These are phyloP conservation scores for Chaetomium cochliodes DNA, from an alignment of 495 filamentous ascomycete genomes.

Conservation along the genomic window DNA sequence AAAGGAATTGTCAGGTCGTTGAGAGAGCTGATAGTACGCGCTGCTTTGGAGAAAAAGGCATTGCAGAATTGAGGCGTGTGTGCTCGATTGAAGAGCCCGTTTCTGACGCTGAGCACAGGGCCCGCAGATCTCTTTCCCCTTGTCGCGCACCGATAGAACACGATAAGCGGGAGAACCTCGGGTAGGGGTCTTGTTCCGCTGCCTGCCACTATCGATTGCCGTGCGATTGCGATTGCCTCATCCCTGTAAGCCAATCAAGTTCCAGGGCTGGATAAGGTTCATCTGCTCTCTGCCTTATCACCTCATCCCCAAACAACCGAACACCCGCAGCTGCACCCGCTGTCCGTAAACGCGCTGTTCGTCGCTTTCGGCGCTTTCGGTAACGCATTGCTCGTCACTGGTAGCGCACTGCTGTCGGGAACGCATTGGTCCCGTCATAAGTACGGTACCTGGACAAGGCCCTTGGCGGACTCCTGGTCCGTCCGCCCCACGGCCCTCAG, in stretches of 20 bases:
- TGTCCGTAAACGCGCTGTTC: no score
- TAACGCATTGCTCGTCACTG: no score
- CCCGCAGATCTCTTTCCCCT: conserved; percentile 33
- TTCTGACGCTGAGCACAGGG: conserved; percentile 21
- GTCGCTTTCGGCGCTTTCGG: no score
- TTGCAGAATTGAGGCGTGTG: conserved; percentile 6
- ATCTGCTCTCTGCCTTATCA: no score
- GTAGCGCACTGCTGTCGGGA: no score
- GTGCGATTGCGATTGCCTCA: not conserved
- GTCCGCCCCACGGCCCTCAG: no score
- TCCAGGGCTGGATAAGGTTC: not conserved
- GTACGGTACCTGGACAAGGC: no score
- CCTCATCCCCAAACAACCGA: no score
- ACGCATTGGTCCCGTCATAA: no score
- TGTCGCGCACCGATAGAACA: conserved; percentile 24
- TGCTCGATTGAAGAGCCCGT: conserved; percentile 5
- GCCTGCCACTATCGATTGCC: no score
- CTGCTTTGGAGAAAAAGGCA: conserved; percentile 6
- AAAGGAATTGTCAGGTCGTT: not conserved
- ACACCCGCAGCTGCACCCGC: no score
- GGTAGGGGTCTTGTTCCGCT: not conserved
- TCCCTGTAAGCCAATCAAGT: not conserved
- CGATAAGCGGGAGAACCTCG: conserved; percentile 38
- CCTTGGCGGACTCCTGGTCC: no score
- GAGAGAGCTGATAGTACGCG: not conserved